Conservation (phyloP, 495 filamentous ascomycete species). For the Clavariopsis aquatica region DNA sequence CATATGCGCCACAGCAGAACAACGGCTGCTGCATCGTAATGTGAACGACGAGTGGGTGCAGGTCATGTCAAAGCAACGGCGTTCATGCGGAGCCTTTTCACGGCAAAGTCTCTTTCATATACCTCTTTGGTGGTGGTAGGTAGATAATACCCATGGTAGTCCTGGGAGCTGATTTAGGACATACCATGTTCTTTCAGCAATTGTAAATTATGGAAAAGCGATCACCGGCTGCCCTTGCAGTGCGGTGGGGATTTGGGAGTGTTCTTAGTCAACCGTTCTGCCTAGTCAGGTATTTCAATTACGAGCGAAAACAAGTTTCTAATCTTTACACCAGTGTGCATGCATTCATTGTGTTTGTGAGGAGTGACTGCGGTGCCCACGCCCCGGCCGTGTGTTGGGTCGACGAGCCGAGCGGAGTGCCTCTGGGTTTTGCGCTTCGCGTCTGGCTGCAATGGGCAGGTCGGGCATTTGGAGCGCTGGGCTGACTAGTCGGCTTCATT, state of each 20-base stretch:
- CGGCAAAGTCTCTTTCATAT: slow-evolving; percentile 37
- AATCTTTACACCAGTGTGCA: slow-evolving; percentile 1
- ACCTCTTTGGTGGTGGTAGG: slow-evolving; percentile 24
- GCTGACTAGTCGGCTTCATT: background rate
- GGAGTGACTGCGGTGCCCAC: no score
- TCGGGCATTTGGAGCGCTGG: background rate
- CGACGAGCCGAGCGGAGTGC: no score
- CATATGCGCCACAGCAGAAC: slow-evolving; percentile 89
- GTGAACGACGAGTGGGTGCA: slow-evolving; percentile 53
- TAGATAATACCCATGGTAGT: slow-evolving; percentile 39
- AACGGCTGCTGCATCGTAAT: slow-evolving; percentile 92
- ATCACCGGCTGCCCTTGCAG: slow-evolving; percentile 24
- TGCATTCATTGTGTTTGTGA: no score
- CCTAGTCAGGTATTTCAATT: slow-evolving; percentile 22
- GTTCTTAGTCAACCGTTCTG: slow-evolving; percentile 19
- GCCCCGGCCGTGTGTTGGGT: no score
- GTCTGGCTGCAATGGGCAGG: background rate
- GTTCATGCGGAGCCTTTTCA: slow-evolving; percentile 37
- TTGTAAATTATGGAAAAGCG: slow-evolving; percentile 39
- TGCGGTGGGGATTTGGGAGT: slow-evolving; percentile 17
- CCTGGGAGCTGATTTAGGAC: slow-evolving; percentile 24
- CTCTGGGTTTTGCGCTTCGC: no score
- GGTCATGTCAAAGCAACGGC: slow-evolving; percentile 37
- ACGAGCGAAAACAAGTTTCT: slow-evolving; percentile 33
- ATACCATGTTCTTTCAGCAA: slow-evolving; percentile 32